Conservation (phyloP, 495 filamentous ascomycete genomes). For the Aspergillus heteromorphus region DNA sequence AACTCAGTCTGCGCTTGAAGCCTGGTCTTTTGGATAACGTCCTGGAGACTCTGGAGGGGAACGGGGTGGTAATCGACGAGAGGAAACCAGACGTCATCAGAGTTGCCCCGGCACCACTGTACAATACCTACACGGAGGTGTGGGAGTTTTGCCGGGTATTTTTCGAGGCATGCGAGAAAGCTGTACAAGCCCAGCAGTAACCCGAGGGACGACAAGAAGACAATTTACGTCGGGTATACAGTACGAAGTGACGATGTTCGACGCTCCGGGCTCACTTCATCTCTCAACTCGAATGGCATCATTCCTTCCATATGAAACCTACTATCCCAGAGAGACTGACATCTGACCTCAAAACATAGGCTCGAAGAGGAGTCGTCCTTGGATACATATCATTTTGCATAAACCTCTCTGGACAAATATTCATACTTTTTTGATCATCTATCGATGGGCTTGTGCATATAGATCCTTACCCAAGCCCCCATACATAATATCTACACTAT, state of each 20-base stretch:
- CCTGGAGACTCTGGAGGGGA: constrained; percentile 60
- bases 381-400: neutral
- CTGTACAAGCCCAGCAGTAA: constrained; percentile 20
- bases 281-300: neutral
- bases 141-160: constrained; percentile 64
- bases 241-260: too few relatives aligned
- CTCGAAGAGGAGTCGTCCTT: neutral
- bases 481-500: too few relatives aligned
- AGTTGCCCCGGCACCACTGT: constrained; percentile 87
- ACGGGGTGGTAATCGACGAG: constrained; percentile 80
- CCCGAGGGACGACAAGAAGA: too few relatives aligned
- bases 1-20: constrained; percentile 70
- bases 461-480: neutral
- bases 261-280: neutral
- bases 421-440: too few relatives aligned
- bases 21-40: constrained; percentile 64
- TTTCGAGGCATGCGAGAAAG: constrained; percentile 31
- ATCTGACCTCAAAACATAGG: too few relatives aligned
- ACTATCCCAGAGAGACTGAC: too few relatives aligned
- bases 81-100: constrained; percentile 84
- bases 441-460: neutral
- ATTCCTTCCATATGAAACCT: too few relatives aligned
- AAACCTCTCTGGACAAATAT: too few relatives aligned
- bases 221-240: too few relatives aligned
- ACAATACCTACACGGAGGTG: constrained; percentile 79